Conservation (phyloP, 2,329 filamentous ascomycete genomes). For the Ascochyta lentis region DNA sequence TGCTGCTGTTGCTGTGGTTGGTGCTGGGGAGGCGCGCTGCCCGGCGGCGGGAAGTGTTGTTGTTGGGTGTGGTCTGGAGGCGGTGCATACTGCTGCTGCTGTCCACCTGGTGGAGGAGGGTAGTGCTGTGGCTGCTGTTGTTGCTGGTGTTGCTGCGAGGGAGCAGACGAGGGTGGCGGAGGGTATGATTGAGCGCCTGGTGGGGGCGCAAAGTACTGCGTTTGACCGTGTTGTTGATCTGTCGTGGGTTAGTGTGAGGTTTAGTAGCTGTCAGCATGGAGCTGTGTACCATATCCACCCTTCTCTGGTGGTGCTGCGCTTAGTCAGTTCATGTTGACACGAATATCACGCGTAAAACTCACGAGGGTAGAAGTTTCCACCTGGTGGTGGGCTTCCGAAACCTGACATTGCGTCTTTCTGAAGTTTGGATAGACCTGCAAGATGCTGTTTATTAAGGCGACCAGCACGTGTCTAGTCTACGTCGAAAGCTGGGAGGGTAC, state of each 20-base stretch:
- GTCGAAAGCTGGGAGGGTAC: background rate
- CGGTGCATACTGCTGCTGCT: conserved; percentile 37
- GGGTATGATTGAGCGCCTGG: conserved; percentile 42
- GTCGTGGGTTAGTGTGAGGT: conserved; percentile 13
- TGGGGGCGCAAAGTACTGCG: conserved; percentile 50
- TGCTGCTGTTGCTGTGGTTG: conserved; percentile 36
- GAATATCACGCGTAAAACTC: conserved; percentile 15
- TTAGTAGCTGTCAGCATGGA: background rate
- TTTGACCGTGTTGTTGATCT: conserved; percentile 40
- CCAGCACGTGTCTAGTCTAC: conserved; percentile 4
- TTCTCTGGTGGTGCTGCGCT: conserved; percentile 43
- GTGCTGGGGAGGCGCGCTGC: conserved; percentile 30
- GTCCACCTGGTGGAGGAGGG: conserved; percentile 39
- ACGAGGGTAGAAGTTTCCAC: conserved; percentile 48
- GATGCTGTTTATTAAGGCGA: conserved; percentile 2
- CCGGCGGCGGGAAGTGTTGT: conserved; percentile 40
- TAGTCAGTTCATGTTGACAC: conserved; percentile 19
- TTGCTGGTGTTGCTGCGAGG: conserved; percentile 34
- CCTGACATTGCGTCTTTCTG: conserved; percentile 35
- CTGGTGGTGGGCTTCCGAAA: conserved; percentile 38
- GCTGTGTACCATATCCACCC: conserved; percentile 34
- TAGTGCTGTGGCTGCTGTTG: conserved; percentile 34
- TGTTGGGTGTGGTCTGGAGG: conserved; percentile 39
- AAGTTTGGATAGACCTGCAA: background rate
- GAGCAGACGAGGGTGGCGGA: conserved; percentile 44